Base-by-base conservation (phyloP, 371 early-diverging fungal species). In the Rhizomucor pusillus region DNA sequence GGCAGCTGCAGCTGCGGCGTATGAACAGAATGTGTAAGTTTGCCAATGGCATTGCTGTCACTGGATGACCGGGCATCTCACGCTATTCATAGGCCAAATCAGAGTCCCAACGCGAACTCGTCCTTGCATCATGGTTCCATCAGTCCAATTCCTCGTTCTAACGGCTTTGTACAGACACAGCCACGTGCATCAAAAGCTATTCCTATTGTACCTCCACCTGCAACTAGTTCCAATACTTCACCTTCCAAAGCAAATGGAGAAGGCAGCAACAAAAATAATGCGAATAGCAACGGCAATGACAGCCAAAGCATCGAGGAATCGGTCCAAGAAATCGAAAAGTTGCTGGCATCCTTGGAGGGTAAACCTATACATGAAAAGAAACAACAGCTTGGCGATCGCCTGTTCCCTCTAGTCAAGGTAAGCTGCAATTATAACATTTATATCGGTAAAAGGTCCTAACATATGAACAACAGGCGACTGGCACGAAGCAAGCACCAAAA, bases 341-440 rank as follows among this genome's bases (percentile, higher is more conserved):
- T 66, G 35, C 29, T 69, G 12, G 53, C 53, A 2, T 50, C 52
- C 11, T 36, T 69, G n/a, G 53, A 67, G 51, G 47, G 50, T 19
- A 71, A 71, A 54, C 56, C 64, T 2, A 25, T 61, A 22, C 54
- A 58, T 48, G 67, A 71, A 52, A 46, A 64, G 40, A 71, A 71
- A 45, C 67, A 66, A 45, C 57, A 57, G 44, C 57, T 71, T 20
- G 71, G 71, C 41, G 67, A 66, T 49, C 53, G 56, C 44, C 47
- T 71, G 13, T 71, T 71, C 58, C 71, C 67, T 12, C 56, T 64
- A 19, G 71, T 71, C 39, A 71, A 71, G 54, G 67, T 59, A 56
- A 48, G 50, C 24, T 33, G 20, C 24, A 16, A 20, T 5, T 29
- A 29, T 29, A 29, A 5, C 29, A 5, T 29, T 29, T 29, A 7